Evolutionary conservation across 108 stramenopile genomes (phyloP).

Genomic region (Nannochloropsis salina): DNA sequence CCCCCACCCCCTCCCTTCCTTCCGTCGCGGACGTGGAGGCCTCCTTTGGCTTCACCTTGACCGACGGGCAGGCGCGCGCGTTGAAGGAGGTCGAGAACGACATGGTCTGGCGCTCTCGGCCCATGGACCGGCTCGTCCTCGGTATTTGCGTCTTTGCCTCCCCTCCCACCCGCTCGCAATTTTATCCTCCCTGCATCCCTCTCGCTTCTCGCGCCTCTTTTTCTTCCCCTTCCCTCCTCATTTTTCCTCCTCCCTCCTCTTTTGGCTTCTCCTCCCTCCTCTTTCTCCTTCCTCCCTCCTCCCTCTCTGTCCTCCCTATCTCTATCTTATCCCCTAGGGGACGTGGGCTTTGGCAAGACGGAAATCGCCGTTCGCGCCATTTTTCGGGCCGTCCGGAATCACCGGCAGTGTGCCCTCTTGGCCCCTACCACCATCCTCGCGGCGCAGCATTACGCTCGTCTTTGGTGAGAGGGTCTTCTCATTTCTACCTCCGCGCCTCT

Average conservation of each 20-base stretch:
- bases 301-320: background rate
- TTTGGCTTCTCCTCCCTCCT: background rate
- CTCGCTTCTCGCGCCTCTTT: background rate
- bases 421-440: constrained; percentile 89
- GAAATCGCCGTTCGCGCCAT: constrained; percentile 86
- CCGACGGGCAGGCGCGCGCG: background rate
- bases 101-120: constrained; percentile 81
- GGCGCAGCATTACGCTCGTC: constrained; percentile 76
- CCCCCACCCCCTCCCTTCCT: background rate
- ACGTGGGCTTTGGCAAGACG: constrained; percentile 97
- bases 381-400: constrained; percentile 69
- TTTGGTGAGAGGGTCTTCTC: background rate
- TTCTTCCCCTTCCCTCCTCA: background rate
- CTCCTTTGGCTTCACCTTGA: background rate
- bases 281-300: background rate
- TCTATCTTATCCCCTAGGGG: constrained; percentile 44
- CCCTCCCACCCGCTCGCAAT: background rate
- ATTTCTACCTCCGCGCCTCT: background rate
- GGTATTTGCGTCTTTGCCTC: constrained; percentile 23
- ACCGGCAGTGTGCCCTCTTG: constrained; percentile 79
- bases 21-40: background rate
- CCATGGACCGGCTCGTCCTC: constrained; percentile 91
- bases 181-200: background rate
- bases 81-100: constrained; percentile 84
- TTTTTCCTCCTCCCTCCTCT: background rate